Percentiles rank a stretch among this genome's conserved stretches.
Conservation (phyloP, 768 basidiomycete genomes). For the Lentinula edodes region DNA sequence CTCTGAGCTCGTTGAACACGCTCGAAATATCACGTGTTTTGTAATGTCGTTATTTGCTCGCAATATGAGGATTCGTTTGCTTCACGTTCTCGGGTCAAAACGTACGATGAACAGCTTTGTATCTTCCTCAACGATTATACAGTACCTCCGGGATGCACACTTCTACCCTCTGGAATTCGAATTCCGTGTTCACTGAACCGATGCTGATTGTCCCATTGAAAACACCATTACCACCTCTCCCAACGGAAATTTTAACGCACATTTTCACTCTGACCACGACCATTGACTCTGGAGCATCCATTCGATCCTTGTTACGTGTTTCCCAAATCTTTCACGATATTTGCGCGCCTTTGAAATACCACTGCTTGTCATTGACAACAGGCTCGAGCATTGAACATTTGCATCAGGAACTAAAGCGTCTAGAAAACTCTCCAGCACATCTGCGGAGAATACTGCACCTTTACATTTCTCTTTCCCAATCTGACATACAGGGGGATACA, state of each 20-base stretch:
- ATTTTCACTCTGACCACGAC: background rate
- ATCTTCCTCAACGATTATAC: background rate
- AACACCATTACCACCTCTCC: background rate
- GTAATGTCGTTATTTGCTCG: constrained; percentile 3
- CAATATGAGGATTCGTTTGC: background rate
- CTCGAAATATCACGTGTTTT: background rate
- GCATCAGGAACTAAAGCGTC: constrained; percentile 10
- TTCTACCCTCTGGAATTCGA: background rate
- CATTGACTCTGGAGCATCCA: background rate
- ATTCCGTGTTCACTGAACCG: background rate
- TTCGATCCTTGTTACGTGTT: constrained; percentile 29
- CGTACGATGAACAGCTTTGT: background rate
- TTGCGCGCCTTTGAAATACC: constrained; percentile 32
- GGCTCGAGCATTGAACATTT: constrained; percentile 20
- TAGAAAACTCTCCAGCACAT: constrained; percentile 25
- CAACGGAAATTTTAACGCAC: background rate
- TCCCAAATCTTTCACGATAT: constrained; percentile 36
- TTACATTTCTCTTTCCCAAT: constrained; percentile 29
- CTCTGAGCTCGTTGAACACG: background rate
- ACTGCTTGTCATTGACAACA: constrained; percentile 29
- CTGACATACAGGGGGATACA: constrained; percentile 7
- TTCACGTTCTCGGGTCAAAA: background rate
- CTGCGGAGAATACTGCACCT: constrained; percentile 36
- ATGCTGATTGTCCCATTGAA: background rate
- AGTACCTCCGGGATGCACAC: background rate